Base-by-base conservation (phyloP, 495 filamentous ascomycete genomes). In the Xylaria nigripes region DNA sequence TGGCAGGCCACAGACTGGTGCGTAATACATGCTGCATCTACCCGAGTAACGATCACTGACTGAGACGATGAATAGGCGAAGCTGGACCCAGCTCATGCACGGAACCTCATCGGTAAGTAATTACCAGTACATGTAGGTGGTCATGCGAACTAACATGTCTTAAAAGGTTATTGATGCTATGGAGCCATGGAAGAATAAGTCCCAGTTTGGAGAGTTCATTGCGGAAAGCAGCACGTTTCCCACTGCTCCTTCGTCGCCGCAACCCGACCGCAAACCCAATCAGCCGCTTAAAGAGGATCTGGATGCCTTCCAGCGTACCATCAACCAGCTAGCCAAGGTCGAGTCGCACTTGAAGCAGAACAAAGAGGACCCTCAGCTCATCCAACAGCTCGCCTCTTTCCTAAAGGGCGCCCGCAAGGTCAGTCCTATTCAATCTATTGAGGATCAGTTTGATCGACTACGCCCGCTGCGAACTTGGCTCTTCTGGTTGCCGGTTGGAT, bases 1-100 rank as follows among this genome's bases (percentile, higher is more conserved):
- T 98, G 94, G 94, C 93, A 97, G 72, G 87, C 88, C 54, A 90
- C 85, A 58, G 93, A 97, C 72, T 96, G 90, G 93, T 96, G 76
- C 78, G 89, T 76, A 61, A 70, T 68, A 64, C 6, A 25, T 34
- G 68, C 54, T 62, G 56, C 68, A 64, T 29, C 50, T 53, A 63
- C 43, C 62, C 65, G 52, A 59, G 43, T 54, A 48, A 56, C 30
- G 15, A 42, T 55, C 60, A 55, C 68, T 75, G 60, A 72, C 61
- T 54, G 48, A 45, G 57, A 24, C 22, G 51, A 25, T 45, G 61
- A 68, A 58, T 68, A 96, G 91, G 87, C 84, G 83, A 65, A 85
- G 82, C 66, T 96, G 92, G 92, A 86, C 83, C 49, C 90, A 88
- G 51, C 73, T 97, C 48, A 91, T 96, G 77, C 86, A 93, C 59